Evolutionary conservation across 2,329 filamentous ascomycete genomes (phyloP).

Genomic region (Colletotrichum acutatum): DNA sequence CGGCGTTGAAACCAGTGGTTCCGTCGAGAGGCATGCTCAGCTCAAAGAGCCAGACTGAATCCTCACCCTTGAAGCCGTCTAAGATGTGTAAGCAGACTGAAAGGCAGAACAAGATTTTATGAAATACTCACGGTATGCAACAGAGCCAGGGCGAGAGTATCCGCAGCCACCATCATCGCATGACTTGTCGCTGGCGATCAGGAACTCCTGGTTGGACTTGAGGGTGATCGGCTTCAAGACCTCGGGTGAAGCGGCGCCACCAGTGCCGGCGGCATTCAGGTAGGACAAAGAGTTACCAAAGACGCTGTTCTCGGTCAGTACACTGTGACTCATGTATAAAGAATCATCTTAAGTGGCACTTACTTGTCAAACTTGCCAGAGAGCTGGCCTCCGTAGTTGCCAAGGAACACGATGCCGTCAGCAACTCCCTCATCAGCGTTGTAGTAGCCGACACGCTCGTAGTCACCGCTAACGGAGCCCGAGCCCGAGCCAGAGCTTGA

Average conservation of each 20-base stretch:
- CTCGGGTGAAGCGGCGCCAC: conserved; percentile 50
- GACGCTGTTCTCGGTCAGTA: conserved; percentile 41
- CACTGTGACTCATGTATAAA: not conserved
- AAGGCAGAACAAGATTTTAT: too few species aligned
- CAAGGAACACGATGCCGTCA: conserved; percentile 60
- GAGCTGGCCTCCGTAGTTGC: conserved; percentile 56
- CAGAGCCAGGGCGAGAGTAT: conserved; percentile 52
- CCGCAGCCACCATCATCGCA: conserved; percentile 56
- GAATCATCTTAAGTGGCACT: conserved; percentile 37
- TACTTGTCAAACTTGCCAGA: conserved; percentile 57
- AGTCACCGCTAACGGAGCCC: conserved; percentile 43
- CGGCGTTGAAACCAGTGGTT: conserved; percentile 61
- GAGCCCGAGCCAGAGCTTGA: conserved; percentile 5
- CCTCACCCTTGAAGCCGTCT: conserved; percentile 77
- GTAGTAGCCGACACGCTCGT: conserved; percentile 58
- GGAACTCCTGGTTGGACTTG: conserved; percentile 56
- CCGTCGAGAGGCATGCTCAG: conserved; percentile 77
- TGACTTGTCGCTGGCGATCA: conserved; percentile 56
- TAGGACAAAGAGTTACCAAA: conserved; percentile 60
- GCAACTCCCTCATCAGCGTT: conserved; percentile 50
- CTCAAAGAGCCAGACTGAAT: conserved; percentile 74
- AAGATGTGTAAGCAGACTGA: conserved; percentile 23
- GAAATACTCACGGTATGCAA: conserved; percentile 55
- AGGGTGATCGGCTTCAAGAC: conserved; percentile 52
- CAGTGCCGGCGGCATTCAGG: conserved; percentile 53